A percentile compares a stretch with the other conserved stretches of the same genome.
Conservation (phyloP, 176 grass and related monocot genomes). For the Leersia perrieri region DNA sequence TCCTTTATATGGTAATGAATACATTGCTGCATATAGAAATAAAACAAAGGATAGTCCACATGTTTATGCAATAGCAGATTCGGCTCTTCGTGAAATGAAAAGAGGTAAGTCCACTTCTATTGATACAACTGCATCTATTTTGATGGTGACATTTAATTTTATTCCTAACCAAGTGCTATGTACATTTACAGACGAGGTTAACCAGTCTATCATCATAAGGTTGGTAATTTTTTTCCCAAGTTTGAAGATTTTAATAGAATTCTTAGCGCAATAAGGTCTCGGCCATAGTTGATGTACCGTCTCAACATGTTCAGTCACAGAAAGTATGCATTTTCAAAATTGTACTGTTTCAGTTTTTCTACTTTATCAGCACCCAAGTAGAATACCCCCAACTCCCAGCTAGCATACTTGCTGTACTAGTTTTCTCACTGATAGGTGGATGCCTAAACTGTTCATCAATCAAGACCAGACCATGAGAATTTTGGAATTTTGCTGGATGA, state of each 20-base stretch:
- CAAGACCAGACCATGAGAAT: neutral
- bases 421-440: constrained; percentile 5
- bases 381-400: neutral
- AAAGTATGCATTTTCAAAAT: constrained; percentile 11
- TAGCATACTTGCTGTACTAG: neutral
- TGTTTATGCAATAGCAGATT: constrained; percentile 97
- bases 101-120: constrained; percentile 53
- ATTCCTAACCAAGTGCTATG: constrained; percentile 36
- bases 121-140: constrained; percentile 13
- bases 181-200: constrained; percentile 92
- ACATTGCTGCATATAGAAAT: constrained; percentile 76
- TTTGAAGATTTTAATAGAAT: constrained; percentile 13
- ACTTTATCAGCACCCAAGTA: neutral
- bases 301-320: neutral
- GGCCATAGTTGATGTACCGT: constrained; percentile 8
- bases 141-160: constrained; percentile 22
- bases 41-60: constrained; percentile 84
- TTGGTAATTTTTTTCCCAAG: constrained; percentile 30
- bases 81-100: constrained; percentile 90
- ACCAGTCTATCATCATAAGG: constrained; percentile 99
- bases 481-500: constrained; percentile 1
- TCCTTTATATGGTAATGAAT: constrained; percentile 79
- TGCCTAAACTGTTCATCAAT: neutral
- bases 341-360: constrained; percentile 10
- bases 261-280: neutral